Conservation (phyloP, 352 stramenopile species). For the Phytophthora kernoviae region DNA sequence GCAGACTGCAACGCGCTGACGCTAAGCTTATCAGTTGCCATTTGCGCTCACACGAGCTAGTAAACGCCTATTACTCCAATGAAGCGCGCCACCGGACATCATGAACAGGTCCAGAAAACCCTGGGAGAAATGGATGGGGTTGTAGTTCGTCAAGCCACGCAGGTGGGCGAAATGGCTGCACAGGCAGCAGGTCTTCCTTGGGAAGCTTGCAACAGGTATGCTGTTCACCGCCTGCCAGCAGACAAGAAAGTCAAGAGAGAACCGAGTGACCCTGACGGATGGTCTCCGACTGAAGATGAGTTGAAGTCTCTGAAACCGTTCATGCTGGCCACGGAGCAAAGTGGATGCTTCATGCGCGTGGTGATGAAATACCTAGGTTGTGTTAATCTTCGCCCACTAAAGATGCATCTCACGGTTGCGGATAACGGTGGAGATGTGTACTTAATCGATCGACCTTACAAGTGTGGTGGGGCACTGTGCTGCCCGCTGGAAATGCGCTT, state of each 20-base stretch:
- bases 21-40: not conserved
- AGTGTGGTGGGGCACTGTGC: conserved; percentile 39
- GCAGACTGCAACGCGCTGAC: not conserved
- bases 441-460: conserved; percentile 48
- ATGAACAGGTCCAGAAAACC: conserved; percentile 26
- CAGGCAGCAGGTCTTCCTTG: conserved; percentile 56
- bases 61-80: not conserved
- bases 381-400: conserved; percentile 42
- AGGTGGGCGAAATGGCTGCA: conserved; percentile 49
- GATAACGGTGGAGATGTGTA: conserved; percentile 51
- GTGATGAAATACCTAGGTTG: conserved; percentile 44
- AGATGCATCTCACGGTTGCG: conserved; percentile 49
- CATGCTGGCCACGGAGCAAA: conserved; percentile 54
- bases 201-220: conserved; percentile 70
- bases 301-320: conserved; percentile 56
- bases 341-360: conserved; percentile 35
- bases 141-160: conserved; percentile 60
- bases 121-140: conserved; percentile 44
- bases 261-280: conserved; percentile 47
- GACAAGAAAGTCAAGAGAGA: conserved; percentile 62
- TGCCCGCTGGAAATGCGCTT: conserved; percentile 55
- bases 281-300: conserved; percentile 47
- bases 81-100: conserved; percentile 10
- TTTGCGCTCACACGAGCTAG: not conserved
- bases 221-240: conserved; percentile 41